Percentiles rank a stretch among this genome's conserved stretches.
Conservation (phyloP, 495 filamentous ascomycete genomes). For the Penicillium coprophilum region DNA sequence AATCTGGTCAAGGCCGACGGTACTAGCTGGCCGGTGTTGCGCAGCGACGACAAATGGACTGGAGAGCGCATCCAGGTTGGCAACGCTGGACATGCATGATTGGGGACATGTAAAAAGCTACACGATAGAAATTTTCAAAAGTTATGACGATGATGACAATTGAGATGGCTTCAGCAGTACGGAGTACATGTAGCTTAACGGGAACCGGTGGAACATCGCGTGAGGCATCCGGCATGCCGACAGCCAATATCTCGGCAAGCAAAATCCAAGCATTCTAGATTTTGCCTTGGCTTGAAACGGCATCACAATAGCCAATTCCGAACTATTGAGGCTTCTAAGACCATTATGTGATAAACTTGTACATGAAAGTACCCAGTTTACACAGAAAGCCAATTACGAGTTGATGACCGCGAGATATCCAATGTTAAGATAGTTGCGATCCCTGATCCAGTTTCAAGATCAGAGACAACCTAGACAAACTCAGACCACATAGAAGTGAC, state of each 20-base stretch:
- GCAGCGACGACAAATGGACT: slow-evolving; percentile 74
- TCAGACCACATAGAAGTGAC: slow-evolving; percentile 11
- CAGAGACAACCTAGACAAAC: not conserved
- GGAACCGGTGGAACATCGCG: not conserved
- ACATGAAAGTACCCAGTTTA: not conserved
- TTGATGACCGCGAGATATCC: not conserved
- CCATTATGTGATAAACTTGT: not conserved
- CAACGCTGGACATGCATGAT: slow-evolving; percentile 65
- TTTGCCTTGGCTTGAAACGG: not conserved
- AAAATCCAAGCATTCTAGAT: not conserved
- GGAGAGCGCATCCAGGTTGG: slow-evolving; percentile 85
- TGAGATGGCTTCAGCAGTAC: not conserved
- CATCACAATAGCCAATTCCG: not conserved
- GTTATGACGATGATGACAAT: slow-evolving; percentile 18
- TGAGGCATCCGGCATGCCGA: slow-evolving; percentile 1
- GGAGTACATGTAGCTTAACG: not conserved
- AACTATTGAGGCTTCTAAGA: not conserved
- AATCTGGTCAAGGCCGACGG: slow-evolving; percentile 80
- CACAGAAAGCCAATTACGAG: not conserved
- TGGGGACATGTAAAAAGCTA: slow-evolving; percentile 6
- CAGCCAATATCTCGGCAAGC: not conserved
- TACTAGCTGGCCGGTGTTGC: slow-evolving; percentile 83
- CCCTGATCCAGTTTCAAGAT: not conserved
- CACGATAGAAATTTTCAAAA: slow-evolving; percentile 4
- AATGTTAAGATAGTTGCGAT: not conserved